Percentiles rank a stretch among this genome's conserved stretches.
Conservation (phyloP, 345 rosid species). For the Pelargonium nanum region DNA sequence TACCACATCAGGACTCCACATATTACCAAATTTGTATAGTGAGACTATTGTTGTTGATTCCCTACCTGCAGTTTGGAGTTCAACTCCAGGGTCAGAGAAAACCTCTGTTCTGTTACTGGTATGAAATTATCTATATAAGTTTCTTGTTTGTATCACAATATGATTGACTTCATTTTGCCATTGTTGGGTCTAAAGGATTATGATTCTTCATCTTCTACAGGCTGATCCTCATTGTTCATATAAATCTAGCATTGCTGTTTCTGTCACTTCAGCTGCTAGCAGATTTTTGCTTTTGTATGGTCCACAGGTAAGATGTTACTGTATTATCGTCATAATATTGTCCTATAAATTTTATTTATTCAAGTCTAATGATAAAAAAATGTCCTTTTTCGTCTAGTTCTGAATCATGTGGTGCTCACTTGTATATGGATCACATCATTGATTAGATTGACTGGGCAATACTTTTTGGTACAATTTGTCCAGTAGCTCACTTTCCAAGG, state of each 20-base stretch:
- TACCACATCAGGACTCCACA: slow-evolving; percentile 64
- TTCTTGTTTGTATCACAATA: not conserved
- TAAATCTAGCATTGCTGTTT: slow-evolving; percentile 49
- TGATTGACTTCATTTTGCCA: not conserved
- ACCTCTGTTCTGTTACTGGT: slow-evolving; percentile 76
- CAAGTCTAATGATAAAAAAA: not conserved
- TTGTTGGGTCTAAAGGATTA: not conserved
- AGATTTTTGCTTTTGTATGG: slow-evolving; percentile 69
- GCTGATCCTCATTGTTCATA: slow-evolving; percentile 98
- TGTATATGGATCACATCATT: not conserved
- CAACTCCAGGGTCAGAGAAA: slow-evolving; percentile 51
- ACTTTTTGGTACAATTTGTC: too few species aligned
- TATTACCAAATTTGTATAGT: slow-evolving; percentile 59
- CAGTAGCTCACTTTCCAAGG: too few species aligned
- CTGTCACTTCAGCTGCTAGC: slow-evolving; percentile 57
- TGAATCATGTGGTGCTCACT: not conserved
- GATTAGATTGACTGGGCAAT: too few species aligned
- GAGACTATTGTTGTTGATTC: slow-evolving; percentile 69
- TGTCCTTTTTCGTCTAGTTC: not conserved
- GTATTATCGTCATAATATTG: not conserved
- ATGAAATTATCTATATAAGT: slow-evolving; percentile 10
- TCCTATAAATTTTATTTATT: not conserved
- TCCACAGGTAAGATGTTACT: slow-evolving; percentile 45
- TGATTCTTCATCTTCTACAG: slow-evolving; percentile 31
- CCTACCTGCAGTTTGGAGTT: slow-evolving; percentile 73